These are phyloP conservation scores for Alternaria burnsii DNA, from an alignment of 2,329 filamentous ascomycete genomes.

Conservation along the genomic window DNA sequence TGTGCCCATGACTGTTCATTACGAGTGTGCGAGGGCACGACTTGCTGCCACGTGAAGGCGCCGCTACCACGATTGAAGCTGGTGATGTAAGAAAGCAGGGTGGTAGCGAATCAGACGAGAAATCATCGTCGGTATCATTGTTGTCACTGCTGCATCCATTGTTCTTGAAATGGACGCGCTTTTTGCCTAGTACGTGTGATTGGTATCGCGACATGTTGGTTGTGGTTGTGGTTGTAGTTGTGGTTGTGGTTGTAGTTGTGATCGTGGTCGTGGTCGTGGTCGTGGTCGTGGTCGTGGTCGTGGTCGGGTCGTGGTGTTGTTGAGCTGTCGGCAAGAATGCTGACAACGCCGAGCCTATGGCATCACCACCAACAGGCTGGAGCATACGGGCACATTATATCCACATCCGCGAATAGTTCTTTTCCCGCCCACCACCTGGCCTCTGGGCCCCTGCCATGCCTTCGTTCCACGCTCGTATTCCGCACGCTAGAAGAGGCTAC, in stretches of 20 bases:
- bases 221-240: not conserved
- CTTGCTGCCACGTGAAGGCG: not conserved
- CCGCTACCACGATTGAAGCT: not conserved
- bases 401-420: conserved; percentile 27
- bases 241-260: not conserved
- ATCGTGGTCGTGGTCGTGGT: not conserved
- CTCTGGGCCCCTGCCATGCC: conserved; percentile 44
- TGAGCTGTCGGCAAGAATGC: conserved; percentile 1
- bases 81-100: not conserved
- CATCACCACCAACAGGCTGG: conserved; percentile 26
- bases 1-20: not conserved
- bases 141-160: too few relatives aligned
- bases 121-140: not conserved
- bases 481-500: conserved; percentile 25
- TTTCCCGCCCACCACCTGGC: conserved; percentile 31
- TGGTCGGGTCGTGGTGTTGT: not conserved
- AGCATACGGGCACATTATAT: conserved; percentile 22
- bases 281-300: not conserved
- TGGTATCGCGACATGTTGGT: not conserved
- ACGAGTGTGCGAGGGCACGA: not conserved
- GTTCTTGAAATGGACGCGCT: not conserved
- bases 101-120: not conserved
- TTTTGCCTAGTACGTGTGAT: not conserved
- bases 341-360: conserved; percentile 22
- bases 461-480: conserved; percentile 22